Conservation (phyloP, 225 moss, liverwort and hornwort species). For the Sphagnum contortum region DNA sequence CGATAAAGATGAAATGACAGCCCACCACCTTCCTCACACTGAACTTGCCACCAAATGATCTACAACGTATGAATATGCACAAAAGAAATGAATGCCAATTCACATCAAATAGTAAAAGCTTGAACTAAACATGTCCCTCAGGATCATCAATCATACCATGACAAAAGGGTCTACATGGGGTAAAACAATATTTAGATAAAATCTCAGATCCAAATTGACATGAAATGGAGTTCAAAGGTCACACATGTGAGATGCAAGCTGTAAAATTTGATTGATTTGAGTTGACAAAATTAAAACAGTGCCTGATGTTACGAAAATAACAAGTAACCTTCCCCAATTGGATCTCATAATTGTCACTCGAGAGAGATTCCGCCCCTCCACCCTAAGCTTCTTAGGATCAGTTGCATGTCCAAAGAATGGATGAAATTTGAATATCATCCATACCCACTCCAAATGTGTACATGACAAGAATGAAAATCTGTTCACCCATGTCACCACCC, state of each 20-base stretch:
- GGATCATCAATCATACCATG: no score
- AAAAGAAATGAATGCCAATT: no score
- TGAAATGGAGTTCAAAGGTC: no score
- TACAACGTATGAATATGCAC: conserved; percentile 5
- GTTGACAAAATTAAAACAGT: conserved; percentile 64
- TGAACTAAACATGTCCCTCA: no score
- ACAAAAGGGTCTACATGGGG: no score
- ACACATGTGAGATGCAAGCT: conserved; percentile 73
- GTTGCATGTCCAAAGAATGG: no score
- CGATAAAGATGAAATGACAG: conserved; percentile 79
- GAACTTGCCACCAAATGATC: conserved; percentile 83
- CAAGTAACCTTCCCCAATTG: conserved; percentile 54
- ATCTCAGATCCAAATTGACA: no score
- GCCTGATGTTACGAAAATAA: conserved; percentile 44
- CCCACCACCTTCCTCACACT: conserved; percentile 73
- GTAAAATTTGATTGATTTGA: conserved; percentile 68
- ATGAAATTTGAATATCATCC: background rate
- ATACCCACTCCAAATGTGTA: conserved; percentile 49
- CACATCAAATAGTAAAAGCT: no score
- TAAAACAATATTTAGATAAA: no score
- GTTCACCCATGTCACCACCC: conserved; percentile 50
- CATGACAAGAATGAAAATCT: conserved; percentile 46
- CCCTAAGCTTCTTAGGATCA: background rate
- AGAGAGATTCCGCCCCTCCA: background rate
- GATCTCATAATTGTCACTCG: conserved; percentile 43